Evolutionary conservation across 768 basidiomycete genomes (phyloP).

Genomic region (Podaxis sp.): DNA sequence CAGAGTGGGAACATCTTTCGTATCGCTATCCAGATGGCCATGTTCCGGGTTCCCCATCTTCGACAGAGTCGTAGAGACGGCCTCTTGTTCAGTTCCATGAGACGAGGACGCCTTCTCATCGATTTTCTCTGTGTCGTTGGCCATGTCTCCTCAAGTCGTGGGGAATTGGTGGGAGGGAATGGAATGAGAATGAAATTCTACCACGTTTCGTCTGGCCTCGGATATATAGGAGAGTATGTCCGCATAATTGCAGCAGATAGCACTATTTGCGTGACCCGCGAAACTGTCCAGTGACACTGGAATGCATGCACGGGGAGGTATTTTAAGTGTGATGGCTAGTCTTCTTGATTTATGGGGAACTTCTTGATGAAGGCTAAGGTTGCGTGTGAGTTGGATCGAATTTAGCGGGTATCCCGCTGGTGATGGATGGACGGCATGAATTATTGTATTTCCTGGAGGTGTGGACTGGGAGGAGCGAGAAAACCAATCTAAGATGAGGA

Average conservation of each 20-base stretch:
- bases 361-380: slow-evolving; percentile 4
- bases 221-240: not conserved
- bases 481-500: not conserved
- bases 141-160: not conserved
- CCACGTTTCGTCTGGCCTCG: not conserved
- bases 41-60: not conserved
- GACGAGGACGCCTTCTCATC: slow-evolving; percentile 9
- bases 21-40: not conserved
- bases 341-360: not conserved
- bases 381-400: not conserved
- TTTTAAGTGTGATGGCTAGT: not conserved
- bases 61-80: slow-evolving; percentile 4
- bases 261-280: not conserved
- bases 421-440: not conserved
- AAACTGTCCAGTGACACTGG: not conserved
- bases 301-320: not conserved
- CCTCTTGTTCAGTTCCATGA: slow-evolving; percentile 16
- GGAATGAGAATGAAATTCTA: not conserved
- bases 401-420: not conserved
- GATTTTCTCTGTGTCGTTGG: not conserved
- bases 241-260: slow-evolving; percentile 5
- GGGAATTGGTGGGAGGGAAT: not conserved
- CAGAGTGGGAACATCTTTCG: not conserved
- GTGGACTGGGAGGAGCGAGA: not conserved
- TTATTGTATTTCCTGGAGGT: not conserved